Percentiles rank a stretch among this genome's conserved stretches.
Evolutionary conservation across 768 basidiomycete genomes (phyloP).

Genomic region (Xanthoconium stramineum): DNA sequence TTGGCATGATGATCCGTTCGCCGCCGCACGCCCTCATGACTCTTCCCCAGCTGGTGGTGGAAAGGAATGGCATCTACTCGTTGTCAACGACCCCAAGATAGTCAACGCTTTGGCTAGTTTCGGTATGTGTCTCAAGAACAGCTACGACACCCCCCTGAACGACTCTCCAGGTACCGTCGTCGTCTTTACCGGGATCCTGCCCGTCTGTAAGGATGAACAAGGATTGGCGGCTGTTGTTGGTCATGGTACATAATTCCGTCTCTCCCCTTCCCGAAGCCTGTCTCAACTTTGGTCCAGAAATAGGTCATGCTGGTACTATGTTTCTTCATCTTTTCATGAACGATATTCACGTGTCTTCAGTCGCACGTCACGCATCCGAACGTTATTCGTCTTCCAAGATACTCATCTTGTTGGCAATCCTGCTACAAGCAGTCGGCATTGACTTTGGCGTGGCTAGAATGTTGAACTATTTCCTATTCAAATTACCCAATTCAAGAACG

Average conservation of each 20-base stretch:
- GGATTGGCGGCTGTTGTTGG: conserved; percentile 82
- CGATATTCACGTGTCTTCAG: conserved; percentile 28
- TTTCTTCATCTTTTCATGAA: not conserved
- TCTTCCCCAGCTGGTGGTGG: conserved; percentile 18
- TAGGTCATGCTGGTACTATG: conserved; percentile 67
- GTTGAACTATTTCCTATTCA: conserved; percentile 49
- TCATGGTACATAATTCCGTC: conserved; percentile 52
- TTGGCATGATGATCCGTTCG: conserved; percentile 23
- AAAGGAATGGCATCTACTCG: conserved; percentile 65
- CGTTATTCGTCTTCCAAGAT: conserved; percentile 42
- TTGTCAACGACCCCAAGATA: conserved; percentile 66
- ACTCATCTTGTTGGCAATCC: conserved; percentile 36
- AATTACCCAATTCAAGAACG: conserved; percentile 79
- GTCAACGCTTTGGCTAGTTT: conserved; percentile 79
- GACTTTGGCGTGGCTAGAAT: conserved; percentile 51
- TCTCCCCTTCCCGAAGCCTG: not conserved
- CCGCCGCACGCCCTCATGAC: conserved; percentile 1
- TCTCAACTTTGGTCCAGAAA: conserved; percentile 46
- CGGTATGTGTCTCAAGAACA: conserved; percentile 37
- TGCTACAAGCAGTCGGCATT: conserved; percentile 50
- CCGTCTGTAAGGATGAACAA: conserved; percentile 70
- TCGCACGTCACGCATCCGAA: conserved; percentile 58
- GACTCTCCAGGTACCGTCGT: conserved; percentile 59
- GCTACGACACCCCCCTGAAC: not conserved
- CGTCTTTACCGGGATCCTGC: conserved; percentile 88